Base-by-base conservation (phyloP, 306 rosid genomes). In the Cajanus cajan region DNA sequence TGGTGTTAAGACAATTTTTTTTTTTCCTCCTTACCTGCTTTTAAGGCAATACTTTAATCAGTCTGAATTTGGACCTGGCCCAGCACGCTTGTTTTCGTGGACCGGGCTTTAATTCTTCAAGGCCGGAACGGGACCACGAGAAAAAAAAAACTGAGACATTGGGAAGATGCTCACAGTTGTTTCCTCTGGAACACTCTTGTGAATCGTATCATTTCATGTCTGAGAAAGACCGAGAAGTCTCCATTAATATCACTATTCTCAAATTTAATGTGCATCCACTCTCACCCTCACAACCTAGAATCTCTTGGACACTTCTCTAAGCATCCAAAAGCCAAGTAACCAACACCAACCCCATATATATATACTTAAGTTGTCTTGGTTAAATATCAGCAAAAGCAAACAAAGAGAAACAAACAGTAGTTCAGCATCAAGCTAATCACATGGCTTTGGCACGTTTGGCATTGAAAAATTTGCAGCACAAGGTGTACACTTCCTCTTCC, bases 371-470 rank as follows among this genome's bases (percentile, higher is more conserved):
- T 33, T 63, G 50, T 65, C 58, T 44, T 50, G 9, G 6, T 57
- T 21, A 6, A 15, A 10, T 18, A 11, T 50, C 78, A 45, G 1
- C 78, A 28, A 1, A 8, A 2, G 19, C 65, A 71, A 55, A 33
- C n/a, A n/a, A 31, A 34, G 9, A 16, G 6, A 70, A 50, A 51
- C 31, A 18, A 37, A 8, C 0, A 39, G 12, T 4, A 37, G 39
- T 58, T 44, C 12, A 63, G 52, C 34, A 22, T 43, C 14, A 73
- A 70, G 16, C 5, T 59, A 0, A 70, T 40, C 41, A 66, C 39
- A 94, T 92, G 98, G 89, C 98, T 71, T 45, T 89, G 80, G 86
- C 94, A 45, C 93, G 97, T 76, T 89, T 89, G 72, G 90, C 90
- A 58, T 50, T 84, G 83, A 92, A 55, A 65, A 87, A 78, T 14